Conservation (phyloP, 805 yeast species). For the Candida xiaguanensis region DNA sequence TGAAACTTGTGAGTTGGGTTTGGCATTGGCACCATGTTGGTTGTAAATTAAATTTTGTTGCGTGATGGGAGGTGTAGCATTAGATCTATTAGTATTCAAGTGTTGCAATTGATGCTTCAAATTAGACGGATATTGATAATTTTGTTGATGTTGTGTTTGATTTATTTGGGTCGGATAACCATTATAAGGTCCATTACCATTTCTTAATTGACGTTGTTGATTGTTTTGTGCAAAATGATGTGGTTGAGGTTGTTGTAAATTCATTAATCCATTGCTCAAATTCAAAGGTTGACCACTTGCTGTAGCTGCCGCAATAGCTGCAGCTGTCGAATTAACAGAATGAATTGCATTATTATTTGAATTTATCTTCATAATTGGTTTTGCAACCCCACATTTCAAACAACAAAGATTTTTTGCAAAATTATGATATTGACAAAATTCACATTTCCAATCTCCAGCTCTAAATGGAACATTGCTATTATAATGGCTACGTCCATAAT, state of each 20-base stretch:
- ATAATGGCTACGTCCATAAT: slow-evolving; percentile 14
- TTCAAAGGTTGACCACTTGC: slow-evolving; percentile 45
- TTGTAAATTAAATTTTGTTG: slow-evolving; percentile 7
- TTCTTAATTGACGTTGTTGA: slow-evolving; percentile 14
- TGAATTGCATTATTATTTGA: slow-evolving; percentile 18
- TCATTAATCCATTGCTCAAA: slow-evolving; percentile 26
- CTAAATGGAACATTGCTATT: slow-evolving; percentile 77
- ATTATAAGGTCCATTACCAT: slow-evolving; percentile 10
- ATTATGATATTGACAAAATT: slow-evolving; percentile 80
- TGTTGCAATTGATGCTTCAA: slow-evolving; percentile 1
- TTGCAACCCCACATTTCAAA: slow-evolving; percentile 82
- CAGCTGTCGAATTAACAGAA: slow-evolving; percentile 40
- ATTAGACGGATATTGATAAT: background rate
- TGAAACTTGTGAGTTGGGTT: slow-evolving; percentile 6
- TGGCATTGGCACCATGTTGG: slow-evolving; percentile 3
- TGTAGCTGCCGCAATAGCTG: slow-evolving; percentile 46
- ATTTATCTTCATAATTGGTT: slow-evolving; percentile 24
- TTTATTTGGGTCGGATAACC: background rate
- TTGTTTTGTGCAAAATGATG: slow-evolving; percentile 10
- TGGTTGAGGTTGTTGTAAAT: slow-evolving; percentile 31
- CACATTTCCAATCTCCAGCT: slow-evolving; percentile 98
- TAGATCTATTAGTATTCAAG: slow-evolving; percentile 6
- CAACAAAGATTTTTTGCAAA: slow-evolving; percentile 89
- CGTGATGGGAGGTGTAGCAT: slow-evolving; percentile 9
- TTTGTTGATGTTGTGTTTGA: slow-evolving; percentile 7